A percentile compares a stretch with the other conserved stretches of the same genome.
Evolutionary conservation across 2,329 filamentous ascomycete genomes (phyloP).

Genomic region (Decorospora gaudefroyi): DNA sequence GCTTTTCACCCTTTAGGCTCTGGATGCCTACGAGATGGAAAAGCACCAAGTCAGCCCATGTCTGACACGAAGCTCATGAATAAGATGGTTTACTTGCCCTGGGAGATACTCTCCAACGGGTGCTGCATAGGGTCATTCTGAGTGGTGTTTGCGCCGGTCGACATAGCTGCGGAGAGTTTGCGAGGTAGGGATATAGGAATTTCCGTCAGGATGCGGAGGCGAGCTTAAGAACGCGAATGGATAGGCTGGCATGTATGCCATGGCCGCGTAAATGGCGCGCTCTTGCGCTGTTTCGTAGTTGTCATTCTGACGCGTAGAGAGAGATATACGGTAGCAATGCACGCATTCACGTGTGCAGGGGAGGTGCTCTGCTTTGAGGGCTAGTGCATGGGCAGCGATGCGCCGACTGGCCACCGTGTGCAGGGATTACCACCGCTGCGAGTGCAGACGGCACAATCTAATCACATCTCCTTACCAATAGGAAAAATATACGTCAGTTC

Average conservation of each 20-base stretch:
- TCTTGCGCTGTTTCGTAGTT: background rate
- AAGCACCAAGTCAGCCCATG: too few species aligned
- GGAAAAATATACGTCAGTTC: too few species aligned
- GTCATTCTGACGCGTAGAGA: conserved; percentile 27
- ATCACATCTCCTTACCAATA: too few species aligned
- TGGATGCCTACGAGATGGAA: too few species aligned
- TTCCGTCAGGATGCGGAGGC: conserved; percentile 16
- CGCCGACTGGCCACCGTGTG: too few species aligned
- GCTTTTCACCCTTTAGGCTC: conserved; percentile 47
- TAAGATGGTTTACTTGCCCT: too few species aligned
- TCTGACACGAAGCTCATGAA: too few species aligned
- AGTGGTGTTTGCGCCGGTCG: conserved; percentile 37
- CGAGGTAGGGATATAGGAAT: conserved; percentile 18
- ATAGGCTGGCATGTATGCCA: conserved; percentile 5
- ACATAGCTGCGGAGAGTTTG: conserved; percentile 27
- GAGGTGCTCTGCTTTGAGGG: background rate
- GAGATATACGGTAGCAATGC: conserved; percentile 1
- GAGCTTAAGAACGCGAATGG: conserved; percentile 14
- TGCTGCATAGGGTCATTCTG: conserved; percentile 46
- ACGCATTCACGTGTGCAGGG: conserved; percentile 7
- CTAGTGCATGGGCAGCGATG: background rate
- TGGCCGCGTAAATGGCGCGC: conserved; percentile 4
- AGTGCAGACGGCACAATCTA: too few species aligned
- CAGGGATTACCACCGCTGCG: too few species aligned
- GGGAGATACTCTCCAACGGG: conserved; percentile 50